These are phyloP conservation scores for Ilyonectria mors-panacis DNA, from an alignment of 2,329 filamentous ascomycete species.

Conservation along the genomic window DNA sequence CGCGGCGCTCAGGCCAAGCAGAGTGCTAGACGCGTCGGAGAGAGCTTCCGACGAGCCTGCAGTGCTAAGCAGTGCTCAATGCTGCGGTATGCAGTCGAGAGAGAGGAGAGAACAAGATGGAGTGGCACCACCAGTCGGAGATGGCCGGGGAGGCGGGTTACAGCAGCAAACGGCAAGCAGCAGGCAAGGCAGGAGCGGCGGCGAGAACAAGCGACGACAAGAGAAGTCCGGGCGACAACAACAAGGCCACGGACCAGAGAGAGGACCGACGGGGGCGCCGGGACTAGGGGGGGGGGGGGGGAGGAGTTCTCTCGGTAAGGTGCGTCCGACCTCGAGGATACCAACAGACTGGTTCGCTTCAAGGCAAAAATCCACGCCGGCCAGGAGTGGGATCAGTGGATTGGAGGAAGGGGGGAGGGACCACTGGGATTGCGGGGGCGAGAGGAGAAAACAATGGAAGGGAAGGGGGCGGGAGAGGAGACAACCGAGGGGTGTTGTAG, in stretches of 20 bases:
- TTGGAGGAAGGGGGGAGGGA: slow-evolving; percentile 41
- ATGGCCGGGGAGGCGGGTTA: slow-evolving; percentile 39
- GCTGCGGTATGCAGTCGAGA: slow-evolving; percentile 32
- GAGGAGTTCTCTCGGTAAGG: slow-evolving; percentile 39
- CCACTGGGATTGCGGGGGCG: slow-evolving; percentile 45
- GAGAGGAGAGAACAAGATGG: slow-evolving; percentile 44
- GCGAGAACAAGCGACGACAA: slow-evolving; percentile 27
- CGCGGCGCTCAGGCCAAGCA: slow-evolving; percentile 28
- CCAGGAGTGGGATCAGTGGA: slow-evolving; percentile 39
- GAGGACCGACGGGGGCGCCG: slow-evolving; percentile 33
- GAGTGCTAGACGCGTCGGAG: slow-evolving; percentile 32
- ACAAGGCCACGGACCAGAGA: slow-evolving; percentile 31
- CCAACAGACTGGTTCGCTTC: slow-evolving; percentile 50
- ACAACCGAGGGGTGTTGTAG: slow-evolving; percentile 49
- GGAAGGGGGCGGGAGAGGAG: slow-evolving; percentile 42
- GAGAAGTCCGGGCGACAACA: slow-evolving; percentile 28
- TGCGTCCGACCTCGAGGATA: slow-evolving; percentile 44
- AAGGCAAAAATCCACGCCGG: slow-evolving; percentile 45
- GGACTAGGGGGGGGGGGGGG: slow-evolving; percentile 18
- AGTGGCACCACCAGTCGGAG: slow-evolving; percentile 38
- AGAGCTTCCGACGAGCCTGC: slow-evolving; percentile 35
- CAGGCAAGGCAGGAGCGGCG: slow-evolving; percentile 13
- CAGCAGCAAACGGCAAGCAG: slow-evolving; percentile 20
- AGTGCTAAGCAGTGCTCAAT: slow-evolving; percentile 24
- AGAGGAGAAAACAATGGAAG: slow-evolving; percentile 47